phyloP scores from a whole-genome alignment of 1,284 basidiomycete genomes.

The Tylopilus sp. region DNA sequence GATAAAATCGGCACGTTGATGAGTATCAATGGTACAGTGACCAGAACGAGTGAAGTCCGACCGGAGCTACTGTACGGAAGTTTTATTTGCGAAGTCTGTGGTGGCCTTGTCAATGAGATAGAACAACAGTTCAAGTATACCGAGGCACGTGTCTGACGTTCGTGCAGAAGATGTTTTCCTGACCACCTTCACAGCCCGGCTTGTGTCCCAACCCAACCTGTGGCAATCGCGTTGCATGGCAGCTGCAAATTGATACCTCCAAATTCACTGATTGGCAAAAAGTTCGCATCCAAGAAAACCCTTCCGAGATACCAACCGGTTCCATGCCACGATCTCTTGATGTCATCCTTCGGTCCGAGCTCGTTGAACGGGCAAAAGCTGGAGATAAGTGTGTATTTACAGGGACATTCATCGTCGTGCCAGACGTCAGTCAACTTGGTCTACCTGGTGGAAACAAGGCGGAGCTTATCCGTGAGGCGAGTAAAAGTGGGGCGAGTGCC shows the following conservation, averaged over 20 bases:
- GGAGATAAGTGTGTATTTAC: constrained; percentile 99
- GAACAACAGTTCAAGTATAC: constrained; percentile 99
- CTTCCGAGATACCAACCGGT: constrained; percentile 97
- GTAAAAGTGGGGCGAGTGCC: constrained; percentile 54
- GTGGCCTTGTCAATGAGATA: constrained; percentile 84
- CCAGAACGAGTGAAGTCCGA: constrained; percentile 93
- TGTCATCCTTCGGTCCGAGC: constrained; percentile 90
- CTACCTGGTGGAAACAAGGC: constrained; percentile 91
- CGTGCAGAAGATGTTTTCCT: neutral
- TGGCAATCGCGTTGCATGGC: constrained; percentile 87
- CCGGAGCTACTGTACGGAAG: constrained; percentile 93
- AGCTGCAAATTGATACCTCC: constrained; percentile 92
- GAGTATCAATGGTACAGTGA: constrained; percentile 95
- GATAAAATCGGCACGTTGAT: constrained; percentile 90
- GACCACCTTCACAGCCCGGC: constrained; percentile 58
- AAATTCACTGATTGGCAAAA: constrained; percentile 99
- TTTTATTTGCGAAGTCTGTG: constrained; percentile 89
- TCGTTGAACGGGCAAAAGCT: constrained; percentile 96
- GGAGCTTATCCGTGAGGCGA: constrained; percentile 85
- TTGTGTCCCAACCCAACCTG: constrained; percentile 93
- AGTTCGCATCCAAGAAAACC: constrained; percentile 97
- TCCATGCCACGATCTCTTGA: constrained; percentile 97
- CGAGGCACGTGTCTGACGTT: constrained; percentile 62
- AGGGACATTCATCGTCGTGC: constrained; percentile 96
- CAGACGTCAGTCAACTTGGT: constrained; percentile 95